Percentiles rank a stretch among this genome's conserved stretches.
Evolutionary conservation across 2,329 filamentous ascomycete genomes (phyloP).

Genomic region (Aspergillus fumigatus): DNA sequence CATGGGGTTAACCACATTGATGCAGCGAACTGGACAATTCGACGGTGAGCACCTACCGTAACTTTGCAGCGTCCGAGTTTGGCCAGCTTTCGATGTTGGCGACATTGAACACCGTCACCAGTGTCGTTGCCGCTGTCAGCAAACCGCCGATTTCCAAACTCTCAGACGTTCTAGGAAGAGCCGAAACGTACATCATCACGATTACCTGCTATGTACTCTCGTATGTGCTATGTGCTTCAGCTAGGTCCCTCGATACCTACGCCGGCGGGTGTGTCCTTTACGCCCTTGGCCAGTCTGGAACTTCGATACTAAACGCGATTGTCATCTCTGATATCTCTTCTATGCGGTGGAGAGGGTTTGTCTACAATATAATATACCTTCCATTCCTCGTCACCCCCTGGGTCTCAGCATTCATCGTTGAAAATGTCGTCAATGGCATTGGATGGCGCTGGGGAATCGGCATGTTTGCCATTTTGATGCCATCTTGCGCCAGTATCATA

Average conservation of each 20-base stretch:
- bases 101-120: constrained; percentile 33
- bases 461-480: constrained; percentile 43
- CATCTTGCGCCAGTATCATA: constrained; percentile 32
- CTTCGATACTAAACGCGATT: constrained; percentile 39
- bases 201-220: constrained; percentile 34
- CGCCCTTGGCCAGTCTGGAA: constrained; percentile 36
- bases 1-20: too few relatives aligned
- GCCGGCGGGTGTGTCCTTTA: constrained; percentile 36
- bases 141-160: constrained; percentile 43
- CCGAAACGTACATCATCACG: constrained; percentile 33
- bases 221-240: constrained; percentile 36
- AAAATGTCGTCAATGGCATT: constrained; percentile 36
- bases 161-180: constrained; percentile 41
- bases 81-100: constrained; percentile 32
- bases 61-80: constrained; percentile 40
- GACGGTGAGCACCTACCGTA: constrained; percentile 37
- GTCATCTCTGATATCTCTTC: constrained; percentile 42
- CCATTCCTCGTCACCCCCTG: constrained; percentile 41
- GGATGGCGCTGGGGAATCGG: constrained; percentile 45
- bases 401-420: constrained; percentile 39
- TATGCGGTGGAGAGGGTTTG: constrained; percentile 38
- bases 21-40: constrained; percentile 35
- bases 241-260: constrained; percentile 33
- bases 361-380: constrained; percentile 34
- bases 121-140: constrained; percentile 36